Base-by-base conservation (phyloP, 768 basidiomycete species). In the Hypsizygus marmoreus region DNA sequence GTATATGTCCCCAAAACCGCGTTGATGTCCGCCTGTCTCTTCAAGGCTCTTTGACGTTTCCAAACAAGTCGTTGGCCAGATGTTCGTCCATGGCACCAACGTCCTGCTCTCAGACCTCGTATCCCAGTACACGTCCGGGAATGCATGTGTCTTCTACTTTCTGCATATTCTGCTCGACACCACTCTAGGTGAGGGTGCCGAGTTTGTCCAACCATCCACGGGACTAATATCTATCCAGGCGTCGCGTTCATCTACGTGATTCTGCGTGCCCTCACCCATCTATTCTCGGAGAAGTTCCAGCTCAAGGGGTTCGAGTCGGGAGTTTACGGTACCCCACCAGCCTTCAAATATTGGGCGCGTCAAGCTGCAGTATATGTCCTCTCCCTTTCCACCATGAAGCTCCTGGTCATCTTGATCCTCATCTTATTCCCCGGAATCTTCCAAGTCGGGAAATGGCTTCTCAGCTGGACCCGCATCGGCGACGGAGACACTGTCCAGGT, bases 101-200 rank as follows among this genome's bases (percentile, higher is more conserved):
- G 77, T 93, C 16, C 68, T 92, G 26, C 81, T 91, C 39, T 93
- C 93, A 20, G 82, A 82, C 56, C 55, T 91, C 24, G 81, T 86
- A 19, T 91, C 93, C 1, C 70, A 81, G 31, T 74, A 81, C 45
- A 78, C 79, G 0, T 75, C 79, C 12, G 78, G 81, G 30, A 97
- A 97, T 63, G 92, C 95, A 4, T 98, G 95, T 55, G 85, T 88
- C 20, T 81, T 81, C 54, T 97, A 97, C 66, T 95, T 97, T 61
- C 81, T 97, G 33, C 94, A 97, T 58, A 87, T 98, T 38, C 72
- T 95, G 20, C 72, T 97, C 46, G 95, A 98, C 67, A 93, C 91
- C 13, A 94, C 92, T 2, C 73, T 95, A 44, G 95, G 93, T 89
- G 53, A 59, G 84, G n/a, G 58, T 17, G 10, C 11, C 17, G 20